Evolutionary conservation across 2,329 filamentous ascomycete genomes (phyloP).

Genomic region (Verruconis gallopava): DNA sequence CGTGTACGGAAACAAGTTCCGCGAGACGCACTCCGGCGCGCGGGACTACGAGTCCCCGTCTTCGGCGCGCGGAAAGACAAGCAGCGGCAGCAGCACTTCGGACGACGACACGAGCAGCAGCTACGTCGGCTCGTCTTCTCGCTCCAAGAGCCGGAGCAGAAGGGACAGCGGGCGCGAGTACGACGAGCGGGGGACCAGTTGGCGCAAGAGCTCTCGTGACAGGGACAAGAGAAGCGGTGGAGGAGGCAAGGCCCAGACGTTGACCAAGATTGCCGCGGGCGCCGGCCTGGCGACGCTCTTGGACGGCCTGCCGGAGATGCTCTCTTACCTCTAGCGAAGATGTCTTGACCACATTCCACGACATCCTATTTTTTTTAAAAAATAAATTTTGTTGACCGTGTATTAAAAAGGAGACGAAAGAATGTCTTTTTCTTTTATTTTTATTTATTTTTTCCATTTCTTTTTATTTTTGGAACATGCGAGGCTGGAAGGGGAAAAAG

Average conservation of each 20-base stretch:
- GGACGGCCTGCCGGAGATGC: slow-evolving; percentile 7
- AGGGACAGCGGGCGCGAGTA: background rate
- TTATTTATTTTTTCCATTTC: background rate
- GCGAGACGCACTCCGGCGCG: background rate
- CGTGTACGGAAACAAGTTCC: background rate
- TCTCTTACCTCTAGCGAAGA: slow-evolving; percentile 2
- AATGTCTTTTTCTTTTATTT: background rate
- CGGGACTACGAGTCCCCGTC: background rate
- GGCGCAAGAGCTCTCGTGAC: background rate
- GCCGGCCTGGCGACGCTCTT: slow-evolving; percentile 9
- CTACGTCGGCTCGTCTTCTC: background rate
- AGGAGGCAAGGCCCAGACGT: background rate
- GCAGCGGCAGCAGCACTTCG: background rate
- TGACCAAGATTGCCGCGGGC: slow-evolving; percentile 6
- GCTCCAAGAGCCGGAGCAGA: background rate
- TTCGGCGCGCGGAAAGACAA: background rate
- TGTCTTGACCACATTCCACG: too few relatives aligned
- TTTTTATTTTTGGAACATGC: too few relatives aligned
- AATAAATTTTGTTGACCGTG: too few relatives aligned
- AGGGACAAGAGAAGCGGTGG: background rate
- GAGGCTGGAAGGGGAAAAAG: too few relatives aligned
- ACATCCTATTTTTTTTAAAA: too few relatives aligned
- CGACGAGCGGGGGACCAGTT: background rate
- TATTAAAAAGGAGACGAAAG: too few relatives aligned
- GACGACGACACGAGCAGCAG: background rate